Evolutionary conservation across 1,139 yeast genomes (phyloP), one percentile per base, ranked within the genome.

Genomic region (Blastobotrys proliferans): DNA sequence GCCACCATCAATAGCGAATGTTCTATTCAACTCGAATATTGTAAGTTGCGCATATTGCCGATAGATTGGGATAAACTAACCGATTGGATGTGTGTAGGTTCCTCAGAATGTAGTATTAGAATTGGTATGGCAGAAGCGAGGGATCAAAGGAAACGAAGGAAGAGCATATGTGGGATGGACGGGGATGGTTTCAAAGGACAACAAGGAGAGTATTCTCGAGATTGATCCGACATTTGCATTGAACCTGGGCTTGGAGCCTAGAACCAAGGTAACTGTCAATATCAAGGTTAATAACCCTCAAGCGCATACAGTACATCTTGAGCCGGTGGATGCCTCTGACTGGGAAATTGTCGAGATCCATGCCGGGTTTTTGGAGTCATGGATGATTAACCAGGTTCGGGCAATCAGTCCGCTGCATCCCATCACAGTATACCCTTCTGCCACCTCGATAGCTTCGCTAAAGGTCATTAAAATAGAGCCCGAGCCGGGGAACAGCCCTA

Each of bases 281-380:
- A 56, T 68, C 9, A 68, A 61, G 37, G 46, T 41, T 11, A 61
- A 73, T 28, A 61, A 73, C 27, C 69, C 73, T 11, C 74, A 69
- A 19, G 80, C 88, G 0, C 64, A 72, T 6, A 76, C 79, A 4
- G 79, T 90, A 6, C 79, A 77, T 56, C 71, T 90, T 35, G 97
- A 87, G 57, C 97, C 97, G 0, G 64, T 76, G 26, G 72, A 85
- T 0, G 64, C 81, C 2, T 74, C 83, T 3, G 98, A 92, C 59
- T 92, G 97, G 97, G 97, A 90, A 54, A 68, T 85, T 32, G 85
- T 88, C 4, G 96, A 88, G 57, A 66, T 84, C 3, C 86, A 92
- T 62, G 94, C 95, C 1, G 79, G 75, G 38, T 76, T 73, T 40
- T 73, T 92, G 32, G 97, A 92, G 57, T 78, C 79, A 39, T 78